These are phyloP conservation scores for Forsythia suspensa DNA, from an alignment of 257 asterid genomes.

Conservation along the genomic window DNA sequence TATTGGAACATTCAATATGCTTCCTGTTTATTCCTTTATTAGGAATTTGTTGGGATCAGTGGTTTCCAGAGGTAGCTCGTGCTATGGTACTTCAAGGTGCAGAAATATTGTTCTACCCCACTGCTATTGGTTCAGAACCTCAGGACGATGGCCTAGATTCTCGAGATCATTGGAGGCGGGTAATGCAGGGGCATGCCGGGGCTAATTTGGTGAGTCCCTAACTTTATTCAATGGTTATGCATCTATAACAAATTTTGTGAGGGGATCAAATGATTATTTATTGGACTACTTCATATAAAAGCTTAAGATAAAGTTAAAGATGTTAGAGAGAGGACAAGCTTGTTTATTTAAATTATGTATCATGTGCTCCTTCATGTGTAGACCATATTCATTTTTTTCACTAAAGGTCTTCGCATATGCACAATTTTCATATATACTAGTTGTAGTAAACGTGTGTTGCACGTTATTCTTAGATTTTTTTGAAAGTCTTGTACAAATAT, in stretches of 20 bases:
- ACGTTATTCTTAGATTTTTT: no score
- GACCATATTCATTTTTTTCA: not conserved
- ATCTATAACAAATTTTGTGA: not conserved
- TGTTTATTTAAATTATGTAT: not conserved
- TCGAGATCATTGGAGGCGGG: constrained; percentile 96
- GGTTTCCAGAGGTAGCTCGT: constrained; percentile 99
- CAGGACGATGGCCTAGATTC: constrained; percentile 92
- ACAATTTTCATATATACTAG: not conserved
- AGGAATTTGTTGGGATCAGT: constrained; percentile 99
- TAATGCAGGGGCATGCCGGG: constrained; percentile 99
- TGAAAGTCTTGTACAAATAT: no score
- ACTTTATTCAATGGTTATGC: constrained; percentile 3
- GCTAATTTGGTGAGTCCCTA: constrained; percentile 74
- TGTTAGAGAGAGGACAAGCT: not conserved
- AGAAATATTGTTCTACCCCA: constrained; percentile 89
- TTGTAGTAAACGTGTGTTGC: no score
- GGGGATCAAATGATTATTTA: not conserved
- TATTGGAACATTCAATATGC: not conserved
- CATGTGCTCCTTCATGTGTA: not conserved
- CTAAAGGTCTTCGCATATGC: no score
- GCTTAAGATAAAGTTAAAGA: not conserved
- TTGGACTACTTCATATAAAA: not conserved
- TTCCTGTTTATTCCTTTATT: constrained; percentile 15
- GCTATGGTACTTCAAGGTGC: constrained; percentile 99
- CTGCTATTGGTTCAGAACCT: constrained; percentile 98